Evolutionary conservation across 805 yeast species (phyloP).

Genomic region (Cyberlindnera subsufficiens): DNA sequence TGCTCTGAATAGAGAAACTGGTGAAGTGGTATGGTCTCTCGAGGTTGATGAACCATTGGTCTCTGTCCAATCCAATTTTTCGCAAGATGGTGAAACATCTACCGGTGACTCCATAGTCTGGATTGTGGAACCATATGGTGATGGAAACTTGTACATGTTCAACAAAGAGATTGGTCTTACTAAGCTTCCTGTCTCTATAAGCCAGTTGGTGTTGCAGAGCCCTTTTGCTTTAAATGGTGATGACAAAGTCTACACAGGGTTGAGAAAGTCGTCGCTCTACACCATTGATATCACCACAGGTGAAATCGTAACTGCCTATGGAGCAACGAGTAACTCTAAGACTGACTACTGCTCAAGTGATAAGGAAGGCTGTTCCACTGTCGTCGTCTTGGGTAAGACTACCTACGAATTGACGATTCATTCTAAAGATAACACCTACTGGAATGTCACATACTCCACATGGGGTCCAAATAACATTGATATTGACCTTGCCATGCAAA

Average conservation of each 20-base stretch:
- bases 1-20: slow-evolving; percentile 71
- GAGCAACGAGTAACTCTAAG: slow-evolving; percentile 26
- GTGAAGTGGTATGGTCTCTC: slow-evolving; percentile 72
- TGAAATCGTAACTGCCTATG: slow-evolving; percentile 62
- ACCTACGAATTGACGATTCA: slow-evolving; percentile 73
- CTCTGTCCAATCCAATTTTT: slow-evolving; percentile 24
- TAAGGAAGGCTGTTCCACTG: slow-evolving; percentile 25
- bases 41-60: slow-evolving; percentile 62
- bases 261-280: slow-evolving; percentile 67
- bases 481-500: slow-evolving; percentile 39
- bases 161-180: slow-evolving; percentile 69
- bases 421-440: slow-evolving; percentile 59
- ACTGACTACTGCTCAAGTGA: slow-evolving; percentile 7
- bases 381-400: slow-evolving; percentile 62
- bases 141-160: slow-evolving; percentile 79
- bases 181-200: slow-evolving; percentile 74
- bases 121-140: slow-evolving; percentile 88
- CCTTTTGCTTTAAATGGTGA: slow-evolving; percentile 72
- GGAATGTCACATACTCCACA: slow-evolving; percentile 81
- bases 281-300: slow-evolving; percentile 74
- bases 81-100: slow-evolving; percentile 7
- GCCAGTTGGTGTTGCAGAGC: slow-evolving; percentile 70
- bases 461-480: slow-evolving; percentile 94
- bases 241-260: slow-evolving; percentile 86
- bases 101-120: slow-evolving; percentile 44